Percentiles rank a stretch among this genome's conserved stretches.
These are phyloP conservation scores for Ustilago shanxiensis DNA, from an alignment of 1,284 basidiomycete species.

Conservation along the genomic window DNA sequence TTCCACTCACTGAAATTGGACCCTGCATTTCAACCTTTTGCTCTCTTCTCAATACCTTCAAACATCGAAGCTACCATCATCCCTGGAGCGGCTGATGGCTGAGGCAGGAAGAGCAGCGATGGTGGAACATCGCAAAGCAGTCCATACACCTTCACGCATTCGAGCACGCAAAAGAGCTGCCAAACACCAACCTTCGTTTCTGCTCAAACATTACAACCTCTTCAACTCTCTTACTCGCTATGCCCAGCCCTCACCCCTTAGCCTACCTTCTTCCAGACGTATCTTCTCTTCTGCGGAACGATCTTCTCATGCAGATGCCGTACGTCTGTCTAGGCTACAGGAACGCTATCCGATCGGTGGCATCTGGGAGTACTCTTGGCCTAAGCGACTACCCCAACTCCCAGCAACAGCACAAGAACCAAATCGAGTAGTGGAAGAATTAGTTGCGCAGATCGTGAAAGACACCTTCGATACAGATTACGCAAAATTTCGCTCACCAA, in stretches of 20 bases:
- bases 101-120: neutral
- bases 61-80: neutral
- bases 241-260: neutral
- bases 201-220: constrained; percentile 30
- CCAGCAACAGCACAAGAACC: constrained; percentile 11
- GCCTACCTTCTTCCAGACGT: neutral
- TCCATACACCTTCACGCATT: neutral
- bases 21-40: constrained; percentile 19
- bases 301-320: neutral
- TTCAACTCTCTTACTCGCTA: constrained; percentile 39
- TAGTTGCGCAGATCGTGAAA: constrained; percentile 20
- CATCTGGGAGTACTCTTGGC: constrained; percentile 23
- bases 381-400: constrained; percentile 13
- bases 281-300: neutral
- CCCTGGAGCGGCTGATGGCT: no score
- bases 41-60: neutral
- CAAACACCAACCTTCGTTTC: constrained; percentile 14
- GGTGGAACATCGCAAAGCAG: neutral
- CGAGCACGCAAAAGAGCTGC: constrained; percentile 5
- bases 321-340: constrained; percentile 7
- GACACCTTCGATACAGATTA: constrained; percentile 34
- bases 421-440: constrained; percentile 7
- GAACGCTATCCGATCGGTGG: constrained; percentile 17
- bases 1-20: constrained; percentile 9
- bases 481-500: constrained; percentile 25